Base-by-base conservation (phyloP, 768 basidiomycete genomes). In the Lentinula guzmanii region DNA sequence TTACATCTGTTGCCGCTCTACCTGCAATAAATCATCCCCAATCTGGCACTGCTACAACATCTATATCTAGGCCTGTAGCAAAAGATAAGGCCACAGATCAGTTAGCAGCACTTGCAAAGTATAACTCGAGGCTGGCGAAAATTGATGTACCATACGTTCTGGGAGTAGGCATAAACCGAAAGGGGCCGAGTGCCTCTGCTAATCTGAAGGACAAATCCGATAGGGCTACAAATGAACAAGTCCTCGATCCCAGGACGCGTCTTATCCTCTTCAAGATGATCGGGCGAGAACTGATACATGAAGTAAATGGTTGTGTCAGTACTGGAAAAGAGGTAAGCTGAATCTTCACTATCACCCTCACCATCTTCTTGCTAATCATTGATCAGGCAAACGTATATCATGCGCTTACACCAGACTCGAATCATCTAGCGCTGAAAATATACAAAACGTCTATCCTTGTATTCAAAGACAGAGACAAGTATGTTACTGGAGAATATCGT, bases 371-470 rank as follows among this genome's bases (percentile, higher is more conserved):
- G 41, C 46, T 52, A 11, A 33, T 24, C 34, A 41, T 39, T 61
- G 39, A 51, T 21, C 66, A 96, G 94, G 96, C 96, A 8, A 98
- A 98, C 67, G 97, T 99, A 11, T 99, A 99, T 71, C 95, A 98
- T 69, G 94, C 95, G 1, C 70, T 90, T 39, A 79, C 81, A 0
- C 77, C 80, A 2, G 76, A 76, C 37, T 70, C 72, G 34, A 67
- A 68, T 1, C 92, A 96, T 68, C 77, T 97, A 46, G 97, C 97
- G 0, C 82, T 98, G 62, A 99, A 99, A 73, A 94, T 99, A 62
- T 99, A 95, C 80, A 97, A 98, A 72, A 99, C 97, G 1, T 97
- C 95, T 28, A 98, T 99, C 65, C 86, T 99, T 8, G 81, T 94
- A 8, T 99, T 99, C 81, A 96, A 98, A 73, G 93, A 98, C 65